These are phyloP conservation scores for Hyphopichia pseudoburtonii DNA, from an alignment of 1,139 yeast species.

Conservation along the genomic window DNA sequence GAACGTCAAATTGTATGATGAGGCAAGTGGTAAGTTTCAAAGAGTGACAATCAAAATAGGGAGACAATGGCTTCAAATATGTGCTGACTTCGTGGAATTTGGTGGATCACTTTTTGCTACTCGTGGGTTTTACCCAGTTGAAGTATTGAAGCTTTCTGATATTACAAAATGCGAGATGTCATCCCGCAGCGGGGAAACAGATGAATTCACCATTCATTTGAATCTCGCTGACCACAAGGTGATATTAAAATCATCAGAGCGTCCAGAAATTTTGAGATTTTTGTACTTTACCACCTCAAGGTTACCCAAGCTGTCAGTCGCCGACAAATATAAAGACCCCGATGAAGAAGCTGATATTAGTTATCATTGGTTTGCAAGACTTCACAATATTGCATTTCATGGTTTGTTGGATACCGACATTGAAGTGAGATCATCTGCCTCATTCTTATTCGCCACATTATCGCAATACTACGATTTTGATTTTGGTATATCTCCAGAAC, in stretches of 20 bases:
- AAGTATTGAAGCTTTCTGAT: constrained; percentile 50
- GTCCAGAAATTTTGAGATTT: constrained; percentile 67
- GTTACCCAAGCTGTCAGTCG: constrained; percentile 28
- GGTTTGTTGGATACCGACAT: constrained; percentile 63
- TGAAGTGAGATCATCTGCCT: constrained; percentile 64
- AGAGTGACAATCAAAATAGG: constrained; percentile 72
- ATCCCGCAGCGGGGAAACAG: constrained; percentile 39
- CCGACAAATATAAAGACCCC: not conserved
- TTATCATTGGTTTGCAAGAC: constrained; percentile 51
- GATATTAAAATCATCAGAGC: constrained; percentile 58
- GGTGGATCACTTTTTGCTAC: constrained; percentile 23
- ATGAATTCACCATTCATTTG: constrained; percentile 58
- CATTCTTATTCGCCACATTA: constrained; percentile 62
- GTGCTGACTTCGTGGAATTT: constrained; percentile 28
- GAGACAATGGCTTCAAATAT: constrained; percentile 63
- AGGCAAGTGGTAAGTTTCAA: constrained; percentile 21
- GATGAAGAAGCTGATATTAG: constrained; percentile 12
- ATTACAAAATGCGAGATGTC: constrained; percentile 56
- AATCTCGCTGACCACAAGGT: constrained; percentile 38
- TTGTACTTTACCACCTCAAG: constrained; percentile 65
- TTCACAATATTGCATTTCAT: constrained; percentile 64
- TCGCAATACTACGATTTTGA: constrained; percentile 61
- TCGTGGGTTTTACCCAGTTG: constrained; percentile 47
- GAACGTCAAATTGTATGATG: constrained; percentile 54
- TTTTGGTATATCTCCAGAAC: constrained; percentile 57